Conservation (phyloP, 2,329 filamentous ascomycete species). For the Diaporthe aspalathi region DNA sequence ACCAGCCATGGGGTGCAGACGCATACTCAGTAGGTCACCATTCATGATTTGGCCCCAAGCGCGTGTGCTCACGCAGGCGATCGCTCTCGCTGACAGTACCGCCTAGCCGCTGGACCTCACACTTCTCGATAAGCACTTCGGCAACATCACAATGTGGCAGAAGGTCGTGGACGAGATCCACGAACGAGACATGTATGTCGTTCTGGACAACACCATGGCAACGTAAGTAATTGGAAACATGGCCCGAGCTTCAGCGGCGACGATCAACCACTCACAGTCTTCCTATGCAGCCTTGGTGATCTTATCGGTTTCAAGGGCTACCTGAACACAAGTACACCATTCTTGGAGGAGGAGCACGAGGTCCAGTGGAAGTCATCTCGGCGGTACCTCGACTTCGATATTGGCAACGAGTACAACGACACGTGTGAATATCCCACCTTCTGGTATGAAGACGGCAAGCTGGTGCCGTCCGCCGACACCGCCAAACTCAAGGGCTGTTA, state of each 20-base stretch:
- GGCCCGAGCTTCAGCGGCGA: background rate
- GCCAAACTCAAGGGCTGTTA: conserved; percentile 64
- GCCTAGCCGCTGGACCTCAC: conserved; percentile 66
- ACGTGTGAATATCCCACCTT: conserved; percentile 69
- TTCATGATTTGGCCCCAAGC: background rate
- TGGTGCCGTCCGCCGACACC: conserved; percentile 58
- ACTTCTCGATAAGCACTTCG: conserved; percentile 71
- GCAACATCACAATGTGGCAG: conserved; percentile 68
- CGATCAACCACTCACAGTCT: conserved; percentile 29
- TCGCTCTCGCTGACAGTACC: conserved; percentile 24
- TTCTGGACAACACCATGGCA: conserved; percentile 74
- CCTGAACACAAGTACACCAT: conserved; percentile 68
- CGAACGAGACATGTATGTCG: conserved; percentile 70
- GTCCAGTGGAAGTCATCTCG: conserved; percentile 65
- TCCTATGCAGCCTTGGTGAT: conserved; percentile 61
- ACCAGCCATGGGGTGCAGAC: conserved; percentile 72
- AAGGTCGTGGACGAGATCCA: conserved; percentile 70
- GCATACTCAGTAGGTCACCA: conserved; percentile 60
- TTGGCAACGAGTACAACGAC: conserved; percentile 63
- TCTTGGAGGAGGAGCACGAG: conserved; percentile 64
- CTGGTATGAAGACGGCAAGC: conserved; percentile 67
- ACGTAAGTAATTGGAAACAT: conserved; percentile 50
- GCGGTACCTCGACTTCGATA: conserved; percentile 67
- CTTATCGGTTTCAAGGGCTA: conserved; percentile 71
- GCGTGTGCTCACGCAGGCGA: background rate